Evolutionary conservation across 164 flowering plant genomes (phyloP).

Genomic region (Vitis riparia): DNA sequence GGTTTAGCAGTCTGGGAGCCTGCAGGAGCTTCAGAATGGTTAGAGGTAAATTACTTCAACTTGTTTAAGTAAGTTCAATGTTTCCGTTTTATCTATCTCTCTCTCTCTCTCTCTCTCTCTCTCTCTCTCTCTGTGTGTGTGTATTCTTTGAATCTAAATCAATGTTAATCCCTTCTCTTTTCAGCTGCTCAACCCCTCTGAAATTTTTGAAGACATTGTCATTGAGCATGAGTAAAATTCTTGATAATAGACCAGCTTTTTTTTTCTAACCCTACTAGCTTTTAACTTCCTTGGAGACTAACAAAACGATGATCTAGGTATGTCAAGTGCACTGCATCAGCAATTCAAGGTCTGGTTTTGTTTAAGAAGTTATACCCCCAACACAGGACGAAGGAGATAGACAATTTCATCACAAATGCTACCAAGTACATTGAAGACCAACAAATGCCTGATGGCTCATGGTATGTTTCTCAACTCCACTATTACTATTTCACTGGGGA

Average conservation of each 20-base stretch:
- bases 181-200: conserved; percentile 21
- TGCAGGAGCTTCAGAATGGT: conserved; percentile 32
- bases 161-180: not conserved
- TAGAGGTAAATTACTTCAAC: conserved; percentile 28
- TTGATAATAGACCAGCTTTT: too few relatives aligned
- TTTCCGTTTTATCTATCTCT: too few relatives aligned
- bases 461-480: conserved; percentile 17
- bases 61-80: not conserved
- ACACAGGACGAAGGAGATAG: conserved; percentile 41
- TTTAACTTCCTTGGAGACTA: too few relatives aligned
- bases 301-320: too few relatives aligned
- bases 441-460: conserved; percentile 40
- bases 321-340: conserved; percentile 44
- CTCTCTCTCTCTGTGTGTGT: too few relatives aligned
- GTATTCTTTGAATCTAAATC: not conserved
- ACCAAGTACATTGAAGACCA: conserved; percentile 24
- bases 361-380: conserved; percentile 42
- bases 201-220: conserved; percentile 17
- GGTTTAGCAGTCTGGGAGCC: conserved; percentile 49
- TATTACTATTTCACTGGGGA: too few relatives aligned
- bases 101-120: too few relatives aligned
- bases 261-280: too few relatives aligned
- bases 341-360: conserved; percentile 34
- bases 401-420: conserved; percentile 30
- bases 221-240: conserved; percentile 19